A percentile compares a stretch with the other conserved stretches of the same genome.
Conservation (phyloP, 805 yeast genomes). For the Saccharomycopsis vini region DNA sequence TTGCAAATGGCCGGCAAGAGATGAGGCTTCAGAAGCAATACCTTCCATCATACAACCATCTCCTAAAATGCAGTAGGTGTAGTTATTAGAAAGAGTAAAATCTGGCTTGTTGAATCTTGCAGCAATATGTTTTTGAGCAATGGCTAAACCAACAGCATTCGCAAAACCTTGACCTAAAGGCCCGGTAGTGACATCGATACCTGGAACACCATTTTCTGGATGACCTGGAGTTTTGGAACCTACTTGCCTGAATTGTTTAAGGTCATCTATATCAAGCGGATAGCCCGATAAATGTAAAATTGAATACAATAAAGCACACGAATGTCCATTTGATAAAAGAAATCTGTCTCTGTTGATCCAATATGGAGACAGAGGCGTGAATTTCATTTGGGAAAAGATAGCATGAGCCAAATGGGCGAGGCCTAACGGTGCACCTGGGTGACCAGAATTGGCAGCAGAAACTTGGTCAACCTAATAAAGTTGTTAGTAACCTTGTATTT, state of each 20-base stretch:
- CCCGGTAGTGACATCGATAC: slow-evolving; percentile 96
- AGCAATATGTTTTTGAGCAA: slow-evolving; percentile 87
- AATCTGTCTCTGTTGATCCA: slow-evolving; percentile 96
- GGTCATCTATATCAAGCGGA: slow-evolving; percentile 71
- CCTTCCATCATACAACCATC: slow-evolving; percentile 99
- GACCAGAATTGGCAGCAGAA: slow-evolving; percentile 87
- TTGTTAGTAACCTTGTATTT: slow-evolving; percentile 13
- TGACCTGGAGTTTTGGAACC: slow-evolving; percentile 94
- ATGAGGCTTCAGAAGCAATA: slow-evolving; percentile 86
- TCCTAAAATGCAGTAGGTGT: slow-evolving; percentile 78
- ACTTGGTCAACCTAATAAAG: slow-evolving; percentile 57
- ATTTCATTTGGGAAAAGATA: slow-evolving; percentile 63
- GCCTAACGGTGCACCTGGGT: slow-evolving; percentile 99
- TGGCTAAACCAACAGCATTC: slow-evolving; percentile 93
- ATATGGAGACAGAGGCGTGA: slow-evolving; percentile 84
- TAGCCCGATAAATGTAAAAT: slow-evolving; percentile 81
- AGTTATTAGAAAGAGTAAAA: slow-evolving; percentile 60
- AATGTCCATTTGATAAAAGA: slow-evolving; percentile 93
- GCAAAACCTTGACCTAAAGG: slow-evolving; percentile 97
- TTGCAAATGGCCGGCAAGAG: slow-evolving; percentile 93
- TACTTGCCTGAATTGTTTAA: slow-evolving; percentile 83
- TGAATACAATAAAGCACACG: slow-evolving; percentile 81
- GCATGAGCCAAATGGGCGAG: slow-evolving; percentile 93
- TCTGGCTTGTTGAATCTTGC: slow-evolving; percentile 91
- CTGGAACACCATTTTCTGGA: slow-evolving; percentile 88